Evolutionary conservation across 345 rosid species (phyloP).

Genomic region (Acer saccharum): DNA sequence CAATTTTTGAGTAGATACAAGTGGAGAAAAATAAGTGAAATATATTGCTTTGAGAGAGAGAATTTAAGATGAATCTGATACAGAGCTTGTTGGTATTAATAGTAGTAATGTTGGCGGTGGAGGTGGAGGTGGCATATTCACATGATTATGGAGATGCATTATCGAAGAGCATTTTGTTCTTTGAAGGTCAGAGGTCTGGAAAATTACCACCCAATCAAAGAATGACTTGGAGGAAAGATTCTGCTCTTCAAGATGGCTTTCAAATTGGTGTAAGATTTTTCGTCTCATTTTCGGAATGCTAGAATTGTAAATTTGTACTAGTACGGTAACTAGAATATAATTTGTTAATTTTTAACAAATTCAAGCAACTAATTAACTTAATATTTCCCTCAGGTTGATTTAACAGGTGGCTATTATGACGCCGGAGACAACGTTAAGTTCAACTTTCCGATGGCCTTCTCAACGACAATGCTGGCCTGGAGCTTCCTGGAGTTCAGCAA

Average conservation of each 20-base stretch:
- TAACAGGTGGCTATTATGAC: slow-evolving; percentile 90
- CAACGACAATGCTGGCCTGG: slow-evolving; percentile 83
- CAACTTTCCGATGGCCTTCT: slow-evolving; percentile 89
- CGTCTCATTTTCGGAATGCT: neutral
- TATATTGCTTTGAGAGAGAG: neutral
- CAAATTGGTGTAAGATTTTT: slow-evolving; percentile 36
- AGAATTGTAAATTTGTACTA: too few species aligned
- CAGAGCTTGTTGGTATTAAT: neutral
- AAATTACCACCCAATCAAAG: slow-evolving; percentile 53
- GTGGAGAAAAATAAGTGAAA: neutral
- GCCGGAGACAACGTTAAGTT: slow-evolving; percentile 94
- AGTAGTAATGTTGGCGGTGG: slow-evolving; percentile 6
- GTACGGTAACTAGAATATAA: neutral
- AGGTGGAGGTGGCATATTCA: slow-evolving; percentile 9
- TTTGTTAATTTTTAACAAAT: too few species aligned
- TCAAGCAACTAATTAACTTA: neutral
- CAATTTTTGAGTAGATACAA: neutral
- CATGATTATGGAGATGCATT: slow-evolving; percentile 65
- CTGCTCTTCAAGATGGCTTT: slow-evolving; percentile 57
- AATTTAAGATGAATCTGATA: neutral
- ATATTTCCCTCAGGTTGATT: slow-evolving; percentile 51
- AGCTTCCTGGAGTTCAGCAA: slow-evolving; percentile 62
- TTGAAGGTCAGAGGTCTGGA: slow-evolving; percentile 76
- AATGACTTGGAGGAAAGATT: slow-evolving; percentile 61
- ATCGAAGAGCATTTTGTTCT: slow-evolving; percentile 60